These are phyloP conservation scores for Lactarius sp. DNA, from an alignment of 768 basidiomycete species.

Conservation along the genomic window DNA sequence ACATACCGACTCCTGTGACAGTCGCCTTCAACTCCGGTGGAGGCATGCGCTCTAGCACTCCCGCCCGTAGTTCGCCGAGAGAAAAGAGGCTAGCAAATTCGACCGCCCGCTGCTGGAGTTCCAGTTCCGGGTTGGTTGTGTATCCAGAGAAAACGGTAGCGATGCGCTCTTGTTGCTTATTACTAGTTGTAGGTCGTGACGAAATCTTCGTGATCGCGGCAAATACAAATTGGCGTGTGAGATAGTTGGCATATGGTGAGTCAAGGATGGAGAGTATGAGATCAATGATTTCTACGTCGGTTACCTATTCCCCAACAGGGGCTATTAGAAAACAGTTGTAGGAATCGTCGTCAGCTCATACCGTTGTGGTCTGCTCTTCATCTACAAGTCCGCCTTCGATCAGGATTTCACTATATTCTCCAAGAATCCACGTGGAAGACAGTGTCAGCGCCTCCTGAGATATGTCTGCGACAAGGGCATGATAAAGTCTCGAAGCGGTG, in stretches of 20 bases:
- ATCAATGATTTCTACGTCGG: conserved; percentile 80
- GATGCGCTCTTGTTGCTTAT: conserved; percentile 72
- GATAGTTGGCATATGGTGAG: conserved; percentile 91
- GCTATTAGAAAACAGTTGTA: not conserved
- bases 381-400: conserved; percentile 81
- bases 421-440: conserved; percentile 91
- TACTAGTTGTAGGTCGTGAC: conserved; percentile 64
- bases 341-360: conserved; percentile 33
- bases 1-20: conserved; percentile 84
- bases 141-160: conserved; percentile 72
- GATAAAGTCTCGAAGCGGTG: conserved; percentile 86
- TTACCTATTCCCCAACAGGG: conserved; percentile 42
- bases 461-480: conserved; percentile 82
- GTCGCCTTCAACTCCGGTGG: conserved; percentile 97
- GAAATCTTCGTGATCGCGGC: conserved; percentile 87
- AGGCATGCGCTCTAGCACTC: conserved; percentile 98
- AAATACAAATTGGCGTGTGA: conserved; percentile 89
- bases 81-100: conserved; percentile 88
- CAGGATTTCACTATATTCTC: conserved; percentile 91
- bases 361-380: conserved; percentile 65
- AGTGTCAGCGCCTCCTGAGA: conserved; percentile 96
- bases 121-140: conserved; percentile 85
- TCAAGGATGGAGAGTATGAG: conserved; percentile 81
- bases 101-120: conserved; percentile 92
- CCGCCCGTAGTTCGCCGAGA: conserved; percentile 67